These are phyloP conservation scores for Melanomma pulvis-pyrius DNA, from an alignment of 495 filamentous ascomycete genomes.

Conservation along the genomic window DNA sequence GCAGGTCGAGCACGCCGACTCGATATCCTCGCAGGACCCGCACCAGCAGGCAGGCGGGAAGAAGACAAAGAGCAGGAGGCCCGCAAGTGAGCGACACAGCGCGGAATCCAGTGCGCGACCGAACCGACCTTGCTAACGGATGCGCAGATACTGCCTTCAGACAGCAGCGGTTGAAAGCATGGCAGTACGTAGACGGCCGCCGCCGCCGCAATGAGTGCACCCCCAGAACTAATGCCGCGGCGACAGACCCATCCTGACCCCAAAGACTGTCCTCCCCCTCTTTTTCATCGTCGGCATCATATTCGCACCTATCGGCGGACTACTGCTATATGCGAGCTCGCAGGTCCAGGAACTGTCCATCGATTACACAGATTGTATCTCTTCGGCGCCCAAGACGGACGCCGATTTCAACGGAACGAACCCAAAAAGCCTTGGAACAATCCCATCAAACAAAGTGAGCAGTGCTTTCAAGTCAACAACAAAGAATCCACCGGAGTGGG, in stretches of 20 bases:
- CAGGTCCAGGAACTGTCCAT: conserved; percentile 89
- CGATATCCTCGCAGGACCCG: conserved; percentile 51
- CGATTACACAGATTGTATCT: conserved; percentile 80
- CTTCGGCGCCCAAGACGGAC: conserved; percentile 51
- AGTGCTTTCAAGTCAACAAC: conserved; percentile 64
- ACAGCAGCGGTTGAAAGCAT: conserved; percentile 89
- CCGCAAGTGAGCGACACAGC: conserved; percentile 66
- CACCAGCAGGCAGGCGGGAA: conserved; percentile 55
- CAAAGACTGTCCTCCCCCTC: conserved; percentile 86
- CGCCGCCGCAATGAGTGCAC: neutral
- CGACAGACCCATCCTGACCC: conserved; percentile 82
- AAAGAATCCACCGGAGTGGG: conserved; percentile 32
- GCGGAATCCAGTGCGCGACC: neutral
- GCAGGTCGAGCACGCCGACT: conserved; percentile 44
- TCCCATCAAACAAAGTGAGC: conserved; percentile 57
- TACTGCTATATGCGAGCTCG: conserved; percentile 80
- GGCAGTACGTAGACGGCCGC: conserved; percentile 63
- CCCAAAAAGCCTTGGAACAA: neutral
- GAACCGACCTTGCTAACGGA: conserved; percentile 8
- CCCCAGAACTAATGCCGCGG: conserved; percentile 21
- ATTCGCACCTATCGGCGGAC: conserved; percentile 84
- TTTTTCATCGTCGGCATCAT: conserved; percentile 86
- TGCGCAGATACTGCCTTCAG: conserved; percentile 82
- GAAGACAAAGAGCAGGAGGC: conserved; percentile 83
- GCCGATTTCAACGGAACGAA: conserved; percentile 13